Evolutionary conservation across 2,329 filamentous ascomycete species (phyloP).

Genomic region (Ophiostoma himal-ulmi): DNA sequence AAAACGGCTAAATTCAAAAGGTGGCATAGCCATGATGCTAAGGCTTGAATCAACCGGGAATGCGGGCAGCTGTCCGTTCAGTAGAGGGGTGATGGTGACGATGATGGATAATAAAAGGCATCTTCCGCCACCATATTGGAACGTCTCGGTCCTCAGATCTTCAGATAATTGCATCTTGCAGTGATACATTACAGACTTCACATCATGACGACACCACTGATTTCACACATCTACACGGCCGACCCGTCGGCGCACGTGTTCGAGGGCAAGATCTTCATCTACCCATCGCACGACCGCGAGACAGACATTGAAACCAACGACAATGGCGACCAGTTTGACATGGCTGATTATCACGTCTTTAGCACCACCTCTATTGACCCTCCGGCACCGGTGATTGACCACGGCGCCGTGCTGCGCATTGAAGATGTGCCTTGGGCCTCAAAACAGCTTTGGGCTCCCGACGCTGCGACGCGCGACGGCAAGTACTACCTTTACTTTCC

Average conservation of each 20-base stretch:
- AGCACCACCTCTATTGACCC: constrained; percentile 48
- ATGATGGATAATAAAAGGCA: neutral
- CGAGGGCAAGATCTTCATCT: constrained; percentile 68
- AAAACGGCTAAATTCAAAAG: constrained; percentile 8
- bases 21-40: constrained; percentile 6
- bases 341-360: constrained; percentile 79
- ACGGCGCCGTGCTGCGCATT: constrained; percentile 61
- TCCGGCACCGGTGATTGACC: constrained; percentile 59
- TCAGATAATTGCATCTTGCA: too few species aligned
- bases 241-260: constrained; percentile 79
- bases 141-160: too few species aligned
- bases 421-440: constrained; percentile 68
- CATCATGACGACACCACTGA: constrained; percentile 51
- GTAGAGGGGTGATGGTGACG: neutral
- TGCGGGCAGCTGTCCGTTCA: neutral
- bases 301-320: constrained; percentile 71
- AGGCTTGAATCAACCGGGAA: neutral
- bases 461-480: constrained; percentile 61
- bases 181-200: neutral
- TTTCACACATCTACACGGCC: constrained; percentile 71
- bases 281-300: constrained; percentile 74
- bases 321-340: constrained; percentile 81
- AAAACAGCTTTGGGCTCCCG: constrained; percentile 76
- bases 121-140: neutral
- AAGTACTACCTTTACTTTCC: constrained; percentile 74